Evolutionary conservation across 2,329 filamentous ascomycete species (phyloP).

Genomic region (Neonectria coccinea): DNA sequence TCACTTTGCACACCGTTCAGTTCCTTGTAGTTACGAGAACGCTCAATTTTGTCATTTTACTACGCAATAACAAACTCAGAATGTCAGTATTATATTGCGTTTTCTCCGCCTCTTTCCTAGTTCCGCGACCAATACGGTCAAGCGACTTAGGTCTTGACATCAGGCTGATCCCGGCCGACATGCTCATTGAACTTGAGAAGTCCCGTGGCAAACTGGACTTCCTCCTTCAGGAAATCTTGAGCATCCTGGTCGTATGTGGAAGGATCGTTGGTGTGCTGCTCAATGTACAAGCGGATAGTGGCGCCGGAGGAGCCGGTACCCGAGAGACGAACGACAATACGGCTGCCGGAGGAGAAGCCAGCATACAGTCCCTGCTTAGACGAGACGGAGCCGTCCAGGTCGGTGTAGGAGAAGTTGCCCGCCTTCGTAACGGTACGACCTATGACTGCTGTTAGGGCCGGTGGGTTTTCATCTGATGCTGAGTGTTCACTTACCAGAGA

Average conservation of each 20-base stretch:
- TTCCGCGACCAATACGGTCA: slow-evolving; percentile 12
- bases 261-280: slow-evolving; percentile 90
- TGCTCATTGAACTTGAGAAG: slow-evolving; percentile 95
- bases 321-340: slow-evolving; percentile 93
- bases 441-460: slow-evolving; percentile 48
- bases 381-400: slow-evolving; percentile 95
- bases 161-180: slow-evolving; percentile 90
- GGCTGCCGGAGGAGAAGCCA: slow-evolving; percentile 93
- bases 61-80: slow-evolving; percentile 42
- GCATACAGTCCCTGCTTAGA: slow-evolving; percentile 97
- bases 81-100: slow-evolving; percentile 33
- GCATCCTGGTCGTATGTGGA: slow-evolving; percentile 84
- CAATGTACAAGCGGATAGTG: slow-evolving; percentile 96
- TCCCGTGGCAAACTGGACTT: slow-evolving; percentile 85
- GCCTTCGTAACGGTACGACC: slow-evolving; percentile 87
- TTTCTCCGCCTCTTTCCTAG: slow-evolving; percentile 33
- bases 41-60: slow-evolving; percentile 42
- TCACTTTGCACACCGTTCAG: slow-evolving; percentile 17
- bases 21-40: slow-evolving; percentile 40
- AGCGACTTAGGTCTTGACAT: slow-evolving; percentile 85
- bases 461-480: neutral
- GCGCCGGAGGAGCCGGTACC: slow-evolving; percentile 95
- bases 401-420: slow-evolving; percentile 97
- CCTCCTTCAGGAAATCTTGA: slow-evolving; percentile 92
- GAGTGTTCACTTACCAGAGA: slow-evolving; percentile 68